phyloP scores from a whole-genome alignment of 257 asterid genomes.

The Plectranthus barbatus region DNA sequence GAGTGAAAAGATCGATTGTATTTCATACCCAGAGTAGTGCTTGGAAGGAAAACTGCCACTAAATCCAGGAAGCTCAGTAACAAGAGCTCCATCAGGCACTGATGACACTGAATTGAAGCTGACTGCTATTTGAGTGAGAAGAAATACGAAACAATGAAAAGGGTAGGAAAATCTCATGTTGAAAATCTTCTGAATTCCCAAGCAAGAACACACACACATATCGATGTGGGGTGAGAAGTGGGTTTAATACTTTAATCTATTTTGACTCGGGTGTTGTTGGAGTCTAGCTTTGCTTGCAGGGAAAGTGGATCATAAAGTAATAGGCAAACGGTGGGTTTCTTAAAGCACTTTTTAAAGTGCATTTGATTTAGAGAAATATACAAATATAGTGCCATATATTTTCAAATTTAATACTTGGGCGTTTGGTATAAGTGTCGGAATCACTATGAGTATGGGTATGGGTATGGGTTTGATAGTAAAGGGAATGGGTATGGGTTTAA shows the following conservation, averaged over 20 bases:
- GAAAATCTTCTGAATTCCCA: slow-evolving; percentile 2
- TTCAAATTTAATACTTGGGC: no score
- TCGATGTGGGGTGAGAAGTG: neutral
- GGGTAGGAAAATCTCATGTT: slow-evolving; percentile 14
- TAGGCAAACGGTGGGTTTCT: neutral
- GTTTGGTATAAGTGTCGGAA: no score
- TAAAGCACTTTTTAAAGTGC: no score
- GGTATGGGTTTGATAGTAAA: no score
- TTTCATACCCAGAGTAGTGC: slow-evolving; percentile 71
- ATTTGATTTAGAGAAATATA: neutral
- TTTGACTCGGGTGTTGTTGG: neutral
- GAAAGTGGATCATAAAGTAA: slow-evolving; percentile 5
- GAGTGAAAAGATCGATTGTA: neutral
- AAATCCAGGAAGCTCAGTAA: slow-evolving; percentile 68
- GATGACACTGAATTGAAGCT: slow-evolving; percentile 24
- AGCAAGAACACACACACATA: neutral
- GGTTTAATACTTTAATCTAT: neutral
- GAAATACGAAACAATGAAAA: neutral
- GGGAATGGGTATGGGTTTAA: no score
- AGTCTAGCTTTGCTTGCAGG: slow-evolving; percentile 16
- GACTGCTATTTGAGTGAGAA: slow-evolving; percentile 16
- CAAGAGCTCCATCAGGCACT: slow-evolving; percentile 57
- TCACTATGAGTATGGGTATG: no score
- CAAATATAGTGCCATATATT: no score
- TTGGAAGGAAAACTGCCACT: slow-evolving; percentile 64